A percentile compares a stretch with the other conserved stretches of the same genome.
phyloP scores from a whole-genome alignment of 139 green algal genomes.

The Astrephomene gubernaculifera region DNA sequence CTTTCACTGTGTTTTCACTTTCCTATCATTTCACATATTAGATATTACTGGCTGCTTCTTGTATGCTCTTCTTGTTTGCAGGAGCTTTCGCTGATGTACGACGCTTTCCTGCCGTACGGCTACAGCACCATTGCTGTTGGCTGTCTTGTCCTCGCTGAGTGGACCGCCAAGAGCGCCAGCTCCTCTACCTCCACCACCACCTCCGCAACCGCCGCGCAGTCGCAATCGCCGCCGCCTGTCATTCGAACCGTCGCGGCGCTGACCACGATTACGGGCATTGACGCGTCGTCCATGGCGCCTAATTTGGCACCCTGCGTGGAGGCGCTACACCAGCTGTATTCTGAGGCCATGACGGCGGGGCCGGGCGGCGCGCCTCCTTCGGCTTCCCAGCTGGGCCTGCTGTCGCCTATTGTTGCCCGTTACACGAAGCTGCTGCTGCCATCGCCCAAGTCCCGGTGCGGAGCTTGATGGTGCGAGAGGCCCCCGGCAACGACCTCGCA shows the following conservation, averaged over 20 bases:
- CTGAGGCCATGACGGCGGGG: neutral
- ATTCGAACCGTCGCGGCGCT: neutral
- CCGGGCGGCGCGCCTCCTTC: neutral
- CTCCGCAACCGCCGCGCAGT: neutral
- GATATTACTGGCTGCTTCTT: no score
- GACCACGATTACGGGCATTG: neutral
- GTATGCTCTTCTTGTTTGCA: neutral
- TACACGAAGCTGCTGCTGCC: neutral
- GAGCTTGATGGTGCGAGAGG: no score
- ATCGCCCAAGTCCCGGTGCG: neutral
- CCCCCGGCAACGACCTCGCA: no score
- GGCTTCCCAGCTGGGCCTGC: neutral
- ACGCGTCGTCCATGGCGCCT: constrained; percentile 1
- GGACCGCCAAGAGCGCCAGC: neutral
- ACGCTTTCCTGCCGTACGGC: neutral
- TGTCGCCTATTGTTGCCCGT: constrained; percentile 7
- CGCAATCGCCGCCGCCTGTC: neutral
- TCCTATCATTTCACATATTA: no score
- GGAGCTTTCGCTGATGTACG: constrained; percentile 41
- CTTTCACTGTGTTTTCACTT: no score
- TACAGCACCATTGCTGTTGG: constrained; percentile 30
- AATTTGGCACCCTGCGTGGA: constrained; percentile 9
- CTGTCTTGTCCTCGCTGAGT: constrained; percentile 25
- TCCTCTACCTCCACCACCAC: no score
- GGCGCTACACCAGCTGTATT: constrained; percentile 8